Conservation (phyloP, 192 early-diverging fungal genomes). For the Umbelopsis vinacea region DNA sequence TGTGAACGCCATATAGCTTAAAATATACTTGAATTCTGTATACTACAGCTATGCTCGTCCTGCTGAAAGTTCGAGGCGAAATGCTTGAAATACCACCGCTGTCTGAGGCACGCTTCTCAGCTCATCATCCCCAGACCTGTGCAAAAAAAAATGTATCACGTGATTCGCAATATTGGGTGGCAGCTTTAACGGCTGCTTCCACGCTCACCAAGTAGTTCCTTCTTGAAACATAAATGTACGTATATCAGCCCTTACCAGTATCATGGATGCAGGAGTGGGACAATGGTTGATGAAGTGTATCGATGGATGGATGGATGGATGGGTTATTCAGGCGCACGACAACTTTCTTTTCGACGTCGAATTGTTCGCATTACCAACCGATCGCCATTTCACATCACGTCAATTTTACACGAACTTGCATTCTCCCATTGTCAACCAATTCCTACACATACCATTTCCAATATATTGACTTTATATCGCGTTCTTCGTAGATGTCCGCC, state of each 20-base stretch:
- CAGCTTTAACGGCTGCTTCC: neutral
- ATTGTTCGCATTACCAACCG: neutral
- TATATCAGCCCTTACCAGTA: neutral
- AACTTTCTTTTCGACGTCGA: neutral
- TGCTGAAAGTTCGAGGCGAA: conserved; percentile 1
- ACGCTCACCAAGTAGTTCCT: neutral
- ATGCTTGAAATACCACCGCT: neutral
- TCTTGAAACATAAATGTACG: conserved; percentile 21
- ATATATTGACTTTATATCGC: conserved; percentile 11
- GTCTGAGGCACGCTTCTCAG: neutral
- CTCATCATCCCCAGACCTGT: neutral
- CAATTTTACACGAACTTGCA: neutral
- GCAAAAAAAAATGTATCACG: neutral
- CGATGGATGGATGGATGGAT: conserved; percentile 15
- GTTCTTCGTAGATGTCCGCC: conserved; percentile 33
- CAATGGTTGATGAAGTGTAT: neutral
- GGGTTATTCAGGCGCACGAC: neutral
- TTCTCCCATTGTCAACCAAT: neutral
- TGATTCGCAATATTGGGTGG: neutral
- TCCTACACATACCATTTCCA: neutral
- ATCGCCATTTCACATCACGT: neutral
- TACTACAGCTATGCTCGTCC: neutral
- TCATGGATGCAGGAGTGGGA: neutral
- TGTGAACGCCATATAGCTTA: neutral
- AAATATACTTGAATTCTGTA: neutral